Conservation (phyloP, 2,329 filamentous ascomycete species). For the Zymoseptoria ardabiliae region DNA sequence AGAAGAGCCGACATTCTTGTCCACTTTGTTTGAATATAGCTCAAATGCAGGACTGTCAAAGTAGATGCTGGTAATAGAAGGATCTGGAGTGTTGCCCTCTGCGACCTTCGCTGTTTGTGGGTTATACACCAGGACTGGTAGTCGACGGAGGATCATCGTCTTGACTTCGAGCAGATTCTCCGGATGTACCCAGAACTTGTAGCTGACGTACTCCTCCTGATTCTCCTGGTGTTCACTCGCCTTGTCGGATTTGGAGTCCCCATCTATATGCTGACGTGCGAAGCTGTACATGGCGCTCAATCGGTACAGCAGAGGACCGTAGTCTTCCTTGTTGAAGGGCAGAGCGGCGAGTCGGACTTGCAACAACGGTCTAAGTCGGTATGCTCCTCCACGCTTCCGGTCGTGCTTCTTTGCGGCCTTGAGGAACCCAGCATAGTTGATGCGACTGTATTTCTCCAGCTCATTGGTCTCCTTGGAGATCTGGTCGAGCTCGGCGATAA, state of each 20-base stretch:
- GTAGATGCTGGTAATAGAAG: slow-evolving; percentile 89
- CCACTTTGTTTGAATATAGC: slow-evolving; percentile 79
- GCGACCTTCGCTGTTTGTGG: slow-evolving; percentile 75
- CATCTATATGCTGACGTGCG: slow-evolving; percentile 74
- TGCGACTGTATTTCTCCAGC: slow-evolving; percentile 86
- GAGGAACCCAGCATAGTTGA: slow-evolving; percentile 96
- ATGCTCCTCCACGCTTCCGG: slow-evolving; percentile 76
- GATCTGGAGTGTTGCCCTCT: slow-evolving; percentile 70
- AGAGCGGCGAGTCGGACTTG: slow-evolving; percentile 81
- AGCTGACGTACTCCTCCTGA: slow-evolving; percentile 26
- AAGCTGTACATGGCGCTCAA: slow-evolving; percentile 95
- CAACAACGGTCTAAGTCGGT: slow-evolving; percentile 85
- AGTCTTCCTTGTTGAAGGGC: slow-evolving; percentile 93
- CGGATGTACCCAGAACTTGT: slow-evolving; percentile 75
- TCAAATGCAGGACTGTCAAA: slow-evolving; percentile 85
- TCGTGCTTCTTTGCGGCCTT: slow-evolving; percentile 99
- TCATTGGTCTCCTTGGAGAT: slow-evolving; percentile 89
- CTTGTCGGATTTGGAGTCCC: slow-evolving; percentile 21
- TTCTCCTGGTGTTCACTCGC: slow-evolving; percentile 7
- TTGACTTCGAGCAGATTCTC: slow-evolving; percentile 97
- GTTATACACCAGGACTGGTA: slow-evolving; percentile 90
- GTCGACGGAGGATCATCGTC: slow-evolving; percentile 82
- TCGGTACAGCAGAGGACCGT: slow-evolving; percentile 78
- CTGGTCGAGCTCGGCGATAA: slow-evolving; percentile 71
- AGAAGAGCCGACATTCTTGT: slow-evolving; percentile 69